Conservation (phyloP, 106 monocot genomes). For the Acorus gramineus region DNA sequence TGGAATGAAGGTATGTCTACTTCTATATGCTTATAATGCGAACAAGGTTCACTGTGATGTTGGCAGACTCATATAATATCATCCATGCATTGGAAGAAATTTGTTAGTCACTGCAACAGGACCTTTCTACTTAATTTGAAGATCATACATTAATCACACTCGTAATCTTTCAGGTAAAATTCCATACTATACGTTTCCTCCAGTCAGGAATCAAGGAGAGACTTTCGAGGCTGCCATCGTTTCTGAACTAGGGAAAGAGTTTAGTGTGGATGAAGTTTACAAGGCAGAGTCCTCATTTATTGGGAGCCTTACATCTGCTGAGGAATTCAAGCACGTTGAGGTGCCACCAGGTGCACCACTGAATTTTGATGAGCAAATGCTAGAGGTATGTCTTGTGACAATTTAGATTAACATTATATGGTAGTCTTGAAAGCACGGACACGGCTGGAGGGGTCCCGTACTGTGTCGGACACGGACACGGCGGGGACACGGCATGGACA, state of each 20-base stretch:
- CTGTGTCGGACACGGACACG: too few relatives aligned
- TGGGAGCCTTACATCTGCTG: conserved; percentile 53
- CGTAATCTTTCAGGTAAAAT: conserved; percentile 60
- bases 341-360: conserved; percentile 53
- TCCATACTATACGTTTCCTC: conserved; percentile 84
- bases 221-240: conserved; percentile 40
- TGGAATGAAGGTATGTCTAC: conserved; percentile 84
- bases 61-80: too few relatives aligned
- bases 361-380: conserved; percentile 63
- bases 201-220: conserved; percentile 31
- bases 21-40: too few relatives aligned
- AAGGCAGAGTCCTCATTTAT: conserved; percentile 66
- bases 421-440: too few relatives aligned
- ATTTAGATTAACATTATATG: too few relatives aligned
- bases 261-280: conserved; percentile 83
- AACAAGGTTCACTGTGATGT: too few relatives aligned
- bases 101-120: too few relatives aligned
- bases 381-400: conserved; percentile 11
- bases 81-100: too few relatives aligned
- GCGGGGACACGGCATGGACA: too few relatives aligned
- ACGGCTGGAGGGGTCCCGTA: too few relatives aligned
- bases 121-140: neutral
- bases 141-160: neutral
- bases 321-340: conserved; percentile 71
- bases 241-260: conserved; percentile 76